Conservation (phyloP, 805 yeast species). For the Wickerhamia fluorescens region DNA sequence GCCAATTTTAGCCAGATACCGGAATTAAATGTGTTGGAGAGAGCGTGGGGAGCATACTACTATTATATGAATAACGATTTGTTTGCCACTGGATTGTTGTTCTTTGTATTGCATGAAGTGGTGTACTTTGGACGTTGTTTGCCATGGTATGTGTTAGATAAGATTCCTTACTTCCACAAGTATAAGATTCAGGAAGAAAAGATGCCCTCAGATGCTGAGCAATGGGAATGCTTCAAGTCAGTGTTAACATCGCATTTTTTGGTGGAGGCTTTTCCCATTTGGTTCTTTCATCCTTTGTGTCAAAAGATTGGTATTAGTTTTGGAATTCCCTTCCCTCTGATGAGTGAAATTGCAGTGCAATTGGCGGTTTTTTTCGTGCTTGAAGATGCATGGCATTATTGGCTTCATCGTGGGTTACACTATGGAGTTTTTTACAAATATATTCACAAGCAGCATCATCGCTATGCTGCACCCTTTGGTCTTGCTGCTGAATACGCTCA, state of each 20-base stretch:
- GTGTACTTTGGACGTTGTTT: constrained; percentile 88
- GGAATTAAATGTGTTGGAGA: constrained; percentile 48
- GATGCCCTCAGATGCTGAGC: constrained; percentile 74
- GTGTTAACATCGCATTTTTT: constrained; percentile 82
- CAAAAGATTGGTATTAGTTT: constrained; percentile 69
- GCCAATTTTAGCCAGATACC: constrained; percentile 18
- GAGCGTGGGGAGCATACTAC: constrained; percentile 86
- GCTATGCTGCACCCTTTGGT: constrained; percentile 97
- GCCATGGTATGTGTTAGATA: constrained; percentile 88
- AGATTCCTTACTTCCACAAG: constrained; percentile 74
- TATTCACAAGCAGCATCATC: constrained; percentile 96
- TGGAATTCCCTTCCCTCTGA: constrained; percentile 79
- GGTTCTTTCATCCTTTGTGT: constrained; percentile 95
- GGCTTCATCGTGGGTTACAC: constrained; percentile 89
- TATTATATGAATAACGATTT: constrained; percentile 78
- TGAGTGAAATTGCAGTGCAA: constrained; percentile 54
- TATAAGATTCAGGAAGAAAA: constrained; percentile 88
- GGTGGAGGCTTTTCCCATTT: constrained; percentile 93
- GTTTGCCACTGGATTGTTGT: constrained; percentile 84
- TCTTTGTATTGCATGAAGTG: constrained; percentile 76
- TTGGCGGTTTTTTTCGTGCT: constrained; percentile 70
- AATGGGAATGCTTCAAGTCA: constrained; percentile 84
- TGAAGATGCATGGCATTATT: constrained; percentile 97
- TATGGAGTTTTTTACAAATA: constrained; percentile 82
- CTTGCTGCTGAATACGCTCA: constrained; percentile 97